A percentile compares a stretch with the other conserved stretches of the same genome.
phyloP scores from a whole-genome alignment of 2,329 filamentous ascomycete species.

The Stagonosporopsis rhizophila region DNA sequence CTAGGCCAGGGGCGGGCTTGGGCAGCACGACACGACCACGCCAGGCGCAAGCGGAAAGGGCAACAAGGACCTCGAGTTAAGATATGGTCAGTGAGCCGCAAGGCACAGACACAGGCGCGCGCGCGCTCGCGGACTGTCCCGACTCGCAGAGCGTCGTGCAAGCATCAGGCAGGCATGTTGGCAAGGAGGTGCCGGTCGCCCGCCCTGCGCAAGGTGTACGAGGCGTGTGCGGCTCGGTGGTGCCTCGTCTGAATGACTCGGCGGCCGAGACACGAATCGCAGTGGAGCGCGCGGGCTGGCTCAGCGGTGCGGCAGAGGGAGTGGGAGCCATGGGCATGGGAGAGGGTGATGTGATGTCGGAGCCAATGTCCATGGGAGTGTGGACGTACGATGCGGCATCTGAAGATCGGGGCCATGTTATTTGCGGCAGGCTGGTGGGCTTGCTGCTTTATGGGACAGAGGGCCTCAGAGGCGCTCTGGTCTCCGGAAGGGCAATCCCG shows the following conservation, averaged over 20 bases:
- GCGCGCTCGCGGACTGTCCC: conserved; percentile 30
- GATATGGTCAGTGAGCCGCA: conserved; percentile 34
- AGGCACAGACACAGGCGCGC: conserved; percentile 20
- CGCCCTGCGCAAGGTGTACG: conserved; percentile 8
- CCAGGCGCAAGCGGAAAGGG: too few species aligned
- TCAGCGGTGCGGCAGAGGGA: not conserved
- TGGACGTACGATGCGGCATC: too few species aligned
- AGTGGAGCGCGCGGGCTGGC: too few species aligned
- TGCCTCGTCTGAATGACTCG: conserved; percentile 17
- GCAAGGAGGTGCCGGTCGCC: conserved; percentile 18
- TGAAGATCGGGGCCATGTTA: too few species aligned
- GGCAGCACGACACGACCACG: not conserved
- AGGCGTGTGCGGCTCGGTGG: conserved; percentile 19
- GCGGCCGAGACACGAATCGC: conserved; percentile 8
- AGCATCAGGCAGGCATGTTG: conserved; percentile 16
- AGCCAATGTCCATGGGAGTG: not conserved
- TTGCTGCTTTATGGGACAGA: not conserved
- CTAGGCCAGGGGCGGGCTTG: conserved; percentile 14
- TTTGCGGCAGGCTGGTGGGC: not conserved
- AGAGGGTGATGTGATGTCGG: not conserved
- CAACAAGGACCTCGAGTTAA: conserved; percentile 27
- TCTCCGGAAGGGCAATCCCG: conserved; percentile 15
- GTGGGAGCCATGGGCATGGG: not conserved
- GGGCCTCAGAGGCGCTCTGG: conserved; percentile 9
- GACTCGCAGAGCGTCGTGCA: conserved; percentile 24